Evolutionary conservation across 1,284 basidiomycete genomes (phyloP).

Genomic region (Ceratobasidium sp.): DNA sequence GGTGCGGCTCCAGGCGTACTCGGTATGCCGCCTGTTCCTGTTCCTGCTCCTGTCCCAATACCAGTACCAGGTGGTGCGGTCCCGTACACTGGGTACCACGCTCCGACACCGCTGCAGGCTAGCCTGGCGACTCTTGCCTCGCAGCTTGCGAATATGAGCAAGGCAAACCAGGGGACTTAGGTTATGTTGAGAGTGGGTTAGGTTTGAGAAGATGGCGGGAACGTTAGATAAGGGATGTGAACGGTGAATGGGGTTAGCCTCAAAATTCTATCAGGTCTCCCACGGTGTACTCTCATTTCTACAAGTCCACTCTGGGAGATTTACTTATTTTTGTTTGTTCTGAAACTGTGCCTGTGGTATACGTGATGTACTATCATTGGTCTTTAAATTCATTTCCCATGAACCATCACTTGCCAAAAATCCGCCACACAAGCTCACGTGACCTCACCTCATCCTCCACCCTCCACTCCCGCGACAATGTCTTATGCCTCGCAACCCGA

Average conservation of each 20-base stretch:
- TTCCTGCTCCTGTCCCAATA: background rate
- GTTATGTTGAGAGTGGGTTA: background rate
- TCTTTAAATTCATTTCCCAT: constrained; percentile 2
- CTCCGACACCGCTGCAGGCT: constrained; percentile 29
- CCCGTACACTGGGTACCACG: constrained; percentile 11
- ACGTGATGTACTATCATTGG: background rate
- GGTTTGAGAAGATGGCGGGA: background rate
- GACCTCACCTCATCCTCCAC: background rate
- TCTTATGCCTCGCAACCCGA: constrained; percentile 33
- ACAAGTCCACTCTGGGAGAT: background rate
- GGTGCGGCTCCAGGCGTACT: background rate
- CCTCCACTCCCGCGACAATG: constrained; percentile 27
- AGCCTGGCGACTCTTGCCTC: constrained; percentile 29
- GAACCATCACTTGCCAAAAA: background rate
- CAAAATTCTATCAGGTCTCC: background rate
- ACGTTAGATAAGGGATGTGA: background rate
- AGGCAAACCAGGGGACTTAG: constrained; percentile 24
- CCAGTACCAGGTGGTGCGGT: constrained; percentile 4
- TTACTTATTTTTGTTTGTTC: background rate
- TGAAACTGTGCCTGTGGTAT: background rate
- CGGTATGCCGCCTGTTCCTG: constrained; percentile 1
- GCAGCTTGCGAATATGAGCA: constrained; percentile 36
- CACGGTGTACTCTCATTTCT: background rate
- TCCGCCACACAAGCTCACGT: constrained; percentile 29
- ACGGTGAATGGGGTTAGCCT: background rate